Evolutionary conservation across 2,329 filamentous ascomycete species (phyloP).

Genomic region (Aureobasidium sp.): DNA sequence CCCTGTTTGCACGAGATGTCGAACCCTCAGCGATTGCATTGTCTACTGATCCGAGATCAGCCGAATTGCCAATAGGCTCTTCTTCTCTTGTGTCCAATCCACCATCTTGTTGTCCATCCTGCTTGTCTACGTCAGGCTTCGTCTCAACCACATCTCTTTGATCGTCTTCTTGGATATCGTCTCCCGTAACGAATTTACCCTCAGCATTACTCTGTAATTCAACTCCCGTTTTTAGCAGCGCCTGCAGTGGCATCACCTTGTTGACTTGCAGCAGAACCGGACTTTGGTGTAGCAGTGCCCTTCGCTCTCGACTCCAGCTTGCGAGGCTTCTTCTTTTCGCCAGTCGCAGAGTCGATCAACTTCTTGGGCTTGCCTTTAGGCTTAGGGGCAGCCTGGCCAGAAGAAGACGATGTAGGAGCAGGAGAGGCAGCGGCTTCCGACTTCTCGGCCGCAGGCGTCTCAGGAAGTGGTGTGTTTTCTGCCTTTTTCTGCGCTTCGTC

Average conservation of each 20-base stretch:
- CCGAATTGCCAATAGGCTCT: neutral
- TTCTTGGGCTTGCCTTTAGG: constrained; percentile 14
- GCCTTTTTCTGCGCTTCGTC: constrained; percentile 8
- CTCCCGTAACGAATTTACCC: too few relatives aligned
- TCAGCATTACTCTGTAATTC: constrained; percentile 1
- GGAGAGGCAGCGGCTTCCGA: neutral
- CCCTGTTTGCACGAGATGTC: too few relatives aligned
- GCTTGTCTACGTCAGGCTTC: neutral
- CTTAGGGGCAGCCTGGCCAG: neutral
- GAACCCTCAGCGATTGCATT: neutral
- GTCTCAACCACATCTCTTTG: neutral
- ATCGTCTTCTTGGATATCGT: neutral
- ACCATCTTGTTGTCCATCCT: neutral
- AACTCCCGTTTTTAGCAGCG: constrained; percentile 5
- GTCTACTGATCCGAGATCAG: neutral
- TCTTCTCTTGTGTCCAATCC: neutral
- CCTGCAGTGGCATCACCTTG: neutral
- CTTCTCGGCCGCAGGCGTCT: neutral
- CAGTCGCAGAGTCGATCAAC: constrained; percentile 2
- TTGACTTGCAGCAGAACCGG: neutral
- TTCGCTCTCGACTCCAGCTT: constrained; percentile 1
- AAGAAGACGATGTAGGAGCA: neutral
- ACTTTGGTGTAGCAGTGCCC: neutral
- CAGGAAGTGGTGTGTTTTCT: neutral
- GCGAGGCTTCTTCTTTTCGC: constrained; percentile 13